Percentiles rank a stretch among this genome's conserved stretches.
Conservation (phyloP, 2,329 filamentous ascomycete genomes). For the Colletotrichum plurivorum region DNA sequence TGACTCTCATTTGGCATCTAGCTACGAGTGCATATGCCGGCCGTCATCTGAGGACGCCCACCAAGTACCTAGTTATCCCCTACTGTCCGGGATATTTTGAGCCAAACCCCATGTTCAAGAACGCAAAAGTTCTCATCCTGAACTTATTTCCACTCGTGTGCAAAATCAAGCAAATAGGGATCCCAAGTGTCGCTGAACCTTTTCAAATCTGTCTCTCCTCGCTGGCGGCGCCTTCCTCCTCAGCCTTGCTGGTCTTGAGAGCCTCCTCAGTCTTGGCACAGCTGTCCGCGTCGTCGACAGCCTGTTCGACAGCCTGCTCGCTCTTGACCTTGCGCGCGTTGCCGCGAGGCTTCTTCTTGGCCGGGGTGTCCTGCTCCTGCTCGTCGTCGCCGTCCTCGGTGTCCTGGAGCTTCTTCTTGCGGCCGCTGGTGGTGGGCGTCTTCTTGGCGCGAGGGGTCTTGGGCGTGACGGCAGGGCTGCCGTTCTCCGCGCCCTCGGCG, state of each 20-base stretch:
- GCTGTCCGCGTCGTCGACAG: neutral
- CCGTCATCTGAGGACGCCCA: neutral
- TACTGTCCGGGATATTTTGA: neutral
- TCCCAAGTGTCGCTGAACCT: no score
- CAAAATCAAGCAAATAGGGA: neutral
- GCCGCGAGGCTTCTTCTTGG: constrained; percentile 31
- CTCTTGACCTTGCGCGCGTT: constrained; percentile 11
- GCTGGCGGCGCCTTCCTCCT: neutral
- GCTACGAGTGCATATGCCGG: neutral
- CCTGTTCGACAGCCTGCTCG: neutral
- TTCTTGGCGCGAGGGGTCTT: constrained; percentile 24
- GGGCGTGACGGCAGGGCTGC: neutral
- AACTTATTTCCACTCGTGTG: neutral
- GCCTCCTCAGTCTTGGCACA: neutral
- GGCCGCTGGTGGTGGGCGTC: constrained; percentile 1
- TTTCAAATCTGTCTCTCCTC: neutral
- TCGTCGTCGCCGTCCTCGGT: constrained; percentile 2
- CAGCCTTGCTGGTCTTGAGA: neutral
- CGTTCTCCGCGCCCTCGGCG: neutral
- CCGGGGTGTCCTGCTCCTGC: constrained; percentile 13
- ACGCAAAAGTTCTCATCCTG: neutral
- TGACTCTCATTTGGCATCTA: neutral
- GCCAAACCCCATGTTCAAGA: neutral
- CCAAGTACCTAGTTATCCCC: neutral
- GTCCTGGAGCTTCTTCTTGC: constrained; percentile 30